Conservation (phyloP, 2,329 filamentous ascomycete species). For the Chrysosporium queenslandicum region DNA sequence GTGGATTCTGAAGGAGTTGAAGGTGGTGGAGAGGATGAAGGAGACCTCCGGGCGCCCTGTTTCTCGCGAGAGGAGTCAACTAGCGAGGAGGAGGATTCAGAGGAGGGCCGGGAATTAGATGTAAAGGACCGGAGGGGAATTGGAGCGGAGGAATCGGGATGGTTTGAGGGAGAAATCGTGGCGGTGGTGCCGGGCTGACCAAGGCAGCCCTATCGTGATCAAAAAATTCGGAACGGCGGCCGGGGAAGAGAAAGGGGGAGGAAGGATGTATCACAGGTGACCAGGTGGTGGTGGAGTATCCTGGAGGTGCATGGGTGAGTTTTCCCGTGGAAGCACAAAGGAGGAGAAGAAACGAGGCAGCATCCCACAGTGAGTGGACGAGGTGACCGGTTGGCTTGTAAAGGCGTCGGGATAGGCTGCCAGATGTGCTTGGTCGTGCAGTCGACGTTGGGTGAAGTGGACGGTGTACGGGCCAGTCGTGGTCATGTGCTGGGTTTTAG, state of each 20-base stretch:
- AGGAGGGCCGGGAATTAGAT: slow-evolving; percentile 28
- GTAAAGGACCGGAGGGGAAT: slow-evolving; percentile 73
- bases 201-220: slow-evolving; percentile 51
- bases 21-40: slow-evolving; percentile 34
- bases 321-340: slow-evolving; percentile 4
- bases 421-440: background rate
- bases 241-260: slow-evolving; percentile 3
- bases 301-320: slow-evolving; percentile 8
- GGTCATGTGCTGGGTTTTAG: slow-evolving; percentile 8
- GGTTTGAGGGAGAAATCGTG: slow-evolving; percentile 75
- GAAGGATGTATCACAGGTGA: slow-evolving; percentile 10
- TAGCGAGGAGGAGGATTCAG: slow-evolving; percentile 29
- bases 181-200: slow-evolving; percentile 61
- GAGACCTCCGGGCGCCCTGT: slow-evolving; percentile 45
- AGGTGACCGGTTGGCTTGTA: slow-evolving; percentile 3
- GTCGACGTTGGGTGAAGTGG: background rate
- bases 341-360: slow-evolving; percentile 2
- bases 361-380: slow-evolving; percentile 8
- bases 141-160: slow-evolving; percentile 58
- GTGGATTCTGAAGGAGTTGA: slow-evolving; percentile 50
- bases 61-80: slow-evolving; percentile 37
- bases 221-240: background rate
- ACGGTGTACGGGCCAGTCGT: background rate
- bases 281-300: slow-evolving; percentile 9
- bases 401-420: slow-evolving; percentile 4